These are phyloP conservation scores for Globisporangium spinosum DNA, from an alignment of 352 stramenopile species.

Conservation along the genomic window DNA sequence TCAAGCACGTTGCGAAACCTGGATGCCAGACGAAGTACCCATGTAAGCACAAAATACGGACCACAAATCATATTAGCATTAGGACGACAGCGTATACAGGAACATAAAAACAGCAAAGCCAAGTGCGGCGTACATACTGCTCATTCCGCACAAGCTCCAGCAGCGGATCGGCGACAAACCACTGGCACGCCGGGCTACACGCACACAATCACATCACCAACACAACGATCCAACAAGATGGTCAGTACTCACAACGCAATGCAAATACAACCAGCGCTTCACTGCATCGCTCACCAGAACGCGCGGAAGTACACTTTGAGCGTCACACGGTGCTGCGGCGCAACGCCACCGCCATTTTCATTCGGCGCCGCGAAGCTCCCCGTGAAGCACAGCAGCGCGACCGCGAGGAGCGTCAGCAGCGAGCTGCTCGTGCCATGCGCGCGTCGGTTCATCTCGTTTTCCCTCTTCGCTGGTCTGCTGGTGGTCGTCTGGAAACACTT, in stretches of 20 bases:
- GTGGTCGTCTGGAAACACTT: background rate
- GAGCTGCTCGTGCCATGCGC: background rate
- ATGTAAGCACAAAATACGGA: background rate
- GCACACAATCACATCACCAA: background rate
- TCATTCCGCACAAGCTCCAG: slow-evolving; percentile 65
- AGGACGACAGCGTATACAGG: background rate
- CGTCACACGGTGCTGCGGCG: slow-evolving; percentile 44
- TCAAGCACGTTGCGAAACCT: slow-evolving; percentile 72
- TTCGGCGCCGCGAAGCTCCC: background rate
- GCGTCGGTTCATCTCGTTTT: background rate
- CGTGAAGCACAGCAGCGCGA: background rate
- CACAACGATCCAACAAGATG: background rate
- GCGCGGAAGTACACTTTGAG: slow-evolving; percentile 69
- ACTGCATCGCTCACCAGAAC: slow-evolving; percentile 43
- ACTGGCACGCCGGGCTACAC: slow-evolving; percentile 70
- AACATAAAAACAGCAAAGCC: background rate
- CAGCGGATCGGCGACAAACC: slow-evolving; percentile 70
- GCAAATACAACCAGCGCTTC: background rate
- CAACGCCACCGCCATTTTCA: slow-evolving; percentile 17
- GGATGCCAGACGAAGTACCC: background rate
- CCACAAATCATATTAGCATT: background rate
- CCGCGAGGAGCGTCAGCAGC: slow-evolving; percentile 6
- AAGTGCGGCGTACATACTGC: slow-evolving; percentile 29
- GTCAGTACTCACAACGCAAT: background rate
- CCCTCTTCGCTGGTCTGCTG: background rate